Base-by-base conservation (phyloP, 2,329 filamentous ascomycete genomes). In the Monilinia fructicola region DNA sequence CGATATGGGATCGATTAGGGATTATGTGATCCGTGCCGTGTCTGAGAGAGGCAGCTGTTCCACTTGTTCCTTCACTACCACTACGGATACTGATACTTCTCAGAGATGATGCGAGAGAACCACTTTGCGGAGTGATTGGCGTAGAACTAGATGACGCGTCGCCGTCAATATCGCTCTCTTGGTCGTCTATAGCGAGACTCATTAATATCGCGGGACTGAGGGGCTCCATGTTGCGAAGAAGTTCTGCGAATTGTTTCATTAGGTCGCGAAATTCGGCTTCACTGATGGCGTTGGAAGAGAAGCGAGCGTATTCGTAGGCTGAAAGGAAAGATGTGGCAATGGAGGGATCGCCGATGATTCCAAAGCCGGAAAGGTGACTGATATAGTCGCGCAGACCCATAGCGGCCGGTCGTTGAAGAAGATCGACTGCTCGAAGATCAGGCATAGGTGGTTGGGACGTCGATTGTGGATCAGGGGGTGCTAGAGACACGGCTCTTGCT, bases 401-500 rank as follows among this genome's bases (percentile, higher is more conserved):
- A 54, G 84, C 83, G 1, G 83, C 81, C 2, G 87, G 85, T 64
- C 93, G 83, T 74, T 91, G 90, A 7, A 98, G 83, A 16, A 93
- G 78, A 5, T 85, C 85, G 9, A 93, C 85, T 1, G 91, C 87
- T 42, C 88, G 84, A 14, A 85, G 81, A 72, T 93, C 89, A 2
- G 90, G 84, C 28, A 82, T 74, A 21, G 78, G 79, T 11, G 79
- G 78, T 3, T 78, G 77, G 23, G 74, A 73, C 46, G 73, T 73
- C 23, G 79, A 80, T 44, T 74, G 77, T 46, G 77, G 80, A 70
- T 79, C 81, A 84, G 82, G 0, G 82, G 81, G 40, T 89, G 92
- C 92, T 48, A 97, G 84, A 0, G 91, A 93, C n/a, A 97, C 87
- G 0, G 93, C 94, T 77, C 94, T 94, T 12, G 92, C 94, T 80